These are phyloP conservation scores for Leccinum broughii DNA, from an alignment of 768 basidiomycete species.

Conservation along the genomic window DNA sequence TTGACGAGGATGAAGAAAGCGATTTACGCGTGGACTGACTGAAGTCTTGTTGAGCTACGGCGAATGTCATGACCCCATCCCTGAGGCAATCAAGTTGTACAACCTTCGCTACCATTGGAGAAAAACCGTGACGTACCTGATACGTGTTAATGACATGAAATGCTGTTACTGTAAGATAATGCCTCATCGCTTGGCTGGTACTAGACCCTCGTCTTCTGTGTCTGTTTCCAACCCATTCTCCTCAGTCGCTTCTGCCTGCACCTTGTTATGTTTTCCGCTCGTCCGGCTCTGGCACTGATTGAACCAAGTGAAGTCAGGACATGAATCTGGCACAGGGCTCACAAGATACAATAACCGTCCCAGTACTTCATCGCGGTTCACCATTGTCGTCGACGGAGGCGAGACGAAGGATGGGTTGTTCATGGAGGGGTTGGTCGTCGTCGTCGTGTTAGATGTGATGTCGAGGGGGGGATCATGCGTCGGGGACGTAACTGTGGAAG, in stretches of 20 bases:
- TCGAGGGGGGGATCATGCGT: conserved; percentile 32
- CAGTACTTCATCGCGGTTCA: conserved; percentile 79
- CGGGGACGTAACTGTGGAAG: background rate
- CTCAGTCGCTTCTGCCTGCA: conserved; percentile 31
- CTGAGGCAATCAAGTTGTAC: conserved; percentile 93
- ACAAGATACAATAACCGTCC: conserved; percentile 79
- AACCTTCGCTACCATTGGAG: conserved; percentile 63
- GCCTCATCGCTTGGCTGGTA: conserved; percentile 17
- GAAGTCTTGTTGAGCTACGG: conserved; percentile 80
- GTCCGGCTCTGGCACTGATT: conserved; percentile 36
- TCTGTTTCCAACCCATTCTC: conserved; percentile 30
- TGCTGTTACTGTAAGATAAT: background rate
- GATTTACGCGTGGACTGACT: conserved; percentile 67
- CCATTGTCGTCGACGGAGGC: conserved; percentile 37
- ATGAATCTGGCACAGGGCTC: conserved; percentile 18
- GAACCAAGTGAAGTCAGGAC: conserved; percentile 4
- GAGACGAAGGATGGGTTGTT: conserved; percentile 31
- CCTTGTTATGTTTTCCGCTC: conserved; percentile 17
- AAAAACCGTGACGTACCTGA: conserved; percentile 19
- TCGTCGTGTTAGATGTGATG: conserved; percentile 21
- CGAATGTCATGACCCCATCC: conserved; percentile 76
- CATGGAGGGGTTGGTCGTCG: conserved; percentile 12
- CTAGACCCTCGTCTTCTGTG: conserved; percentile 25
- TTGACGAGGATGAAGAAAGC: conserved; percentile 80
- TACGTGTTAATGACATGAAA: background rate